Evolutionary conservation across 2,329 filamentous ascomycete species (phyloP).

Genomic region (Neofusicoccum kwambonambiense): DNA sequence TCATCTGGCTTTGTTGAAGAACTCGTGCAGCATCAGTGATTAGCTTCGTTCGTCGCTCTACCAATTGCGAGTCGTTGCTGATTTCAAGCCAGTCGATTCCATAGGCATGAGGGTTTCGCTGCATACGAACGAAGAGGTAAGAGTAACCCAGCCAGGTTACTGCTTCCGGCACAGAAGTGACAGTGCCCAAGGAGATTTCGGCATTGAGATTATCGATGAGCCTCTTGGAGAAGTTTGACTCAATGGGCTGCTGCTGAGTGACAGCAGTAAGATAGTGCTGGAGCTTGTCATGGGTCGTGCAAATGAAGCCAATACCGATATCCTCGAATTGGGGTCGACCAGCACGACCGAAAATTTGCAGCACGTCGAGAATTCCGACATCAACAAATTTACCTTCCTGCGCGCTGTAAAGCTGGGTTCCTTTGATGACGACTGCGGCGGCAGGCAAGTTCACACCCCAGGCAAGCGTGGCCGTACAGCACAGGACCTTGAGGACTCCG

Average conservation of each 20-base stretch:
- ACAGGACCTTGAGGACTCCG: conserved; percentile 93
- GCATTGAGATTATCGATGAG: conserved; percentile 96
- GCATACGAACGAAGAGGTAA: conserved; percentile 96
- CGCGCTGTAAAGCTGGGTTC: conserved; percentile 93
- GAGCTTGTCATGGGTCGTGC: conserved; percentile 91
- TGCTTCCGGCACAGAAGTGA: conserved; percentile 89
- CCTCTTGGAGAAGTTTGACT: conserved; percentile 92
- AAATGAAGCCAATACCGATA: conserved; percentile 96
- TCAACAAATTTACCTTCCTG: conserved; percentile 97
- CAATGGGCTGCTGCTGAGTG: conserved; percentile 93
- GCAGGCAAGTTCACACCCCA: conserved; percentile 99
- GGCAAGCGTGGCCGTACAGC: conserved; percentile 94
- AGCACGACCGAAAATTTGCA: conserved; percentile 98
- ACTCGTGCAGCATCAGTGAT: conserved; percentile 85
- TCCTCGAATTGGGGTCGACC: conserved; percentile 97
- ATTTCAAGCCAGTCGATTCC: conserved; percentile 95
- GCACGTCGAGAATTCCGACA: conserved; percentile 89
- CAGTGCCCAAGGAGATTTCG: conserved; percentile 88
- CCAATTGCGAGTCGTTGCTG: conserved; percentile 80
- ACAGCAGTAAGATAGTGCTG: conserved; percentile 89
- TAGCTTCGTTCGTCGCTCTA: conserved; percentile 79
- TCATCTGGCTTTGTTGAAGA: conserved; percentile 94
- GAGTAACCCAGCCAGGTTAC: conserved; percentile 98
- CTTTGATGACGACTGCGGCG: conserved; percentile 96
- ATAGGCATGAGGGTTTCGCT: conserved; percentile 84